Evolutionary conservation across 192 early-diverging fungal genomes (phyloP).

Genomic region (Diversispora epigaea): DNA sequence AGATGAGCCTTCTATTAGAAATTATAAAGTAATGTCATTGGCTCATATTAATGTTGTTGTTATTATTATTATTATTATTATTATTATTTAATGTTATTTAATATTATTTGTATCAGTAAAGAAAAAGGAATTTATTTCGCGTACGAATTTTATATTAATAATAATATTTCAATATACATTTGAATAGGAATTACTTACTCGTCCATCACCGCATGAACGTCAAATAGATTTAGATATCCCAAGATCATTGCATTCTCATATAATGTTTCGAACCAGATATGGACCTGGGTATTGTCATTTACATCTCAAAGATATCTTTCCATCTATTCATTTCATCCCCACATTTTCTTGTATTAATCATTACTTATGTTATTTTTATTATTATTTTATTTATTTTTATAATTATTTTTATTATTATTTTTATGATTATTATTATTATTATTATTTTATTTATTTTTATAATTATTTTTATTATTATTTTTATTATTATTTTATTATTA

Average conservation of each 20-base stretch:
- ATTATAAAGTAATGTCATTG: background rate
- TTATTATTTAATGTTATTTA: background rate
- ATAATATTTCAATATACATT: too few species aligned
- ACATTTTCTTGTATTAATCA: too few species aligned
- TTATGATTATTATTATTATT: background rate
- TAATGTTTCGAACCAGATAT: conserved; percentile 60
- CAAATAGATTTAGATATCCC: conserved; percentile 64
- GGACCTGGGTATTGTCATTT: conserved; percentile 55
- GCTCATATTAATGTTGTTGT: background rate
- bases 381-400: too few species aligned
- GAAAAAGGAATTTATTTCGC: too few species aligned
- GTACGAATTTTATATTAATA: too few species aligned
- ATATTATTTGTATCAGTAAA: background rate
- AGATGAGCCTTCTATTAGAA: conserved; percentile 29
- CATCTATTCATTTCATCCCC: too few species aligned
- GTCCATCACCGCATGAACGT: conserved; percentile 46
- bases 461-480: background rate
- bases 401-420: background rate
- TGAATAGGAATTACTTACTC: conserved; percentile 35
- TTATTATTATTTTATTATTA: background rate
- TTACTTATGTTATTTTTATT: too few species aligned
- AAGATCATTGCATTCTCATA: conserved; percentile 56
- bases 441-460: background rate
- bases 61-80: background rate
- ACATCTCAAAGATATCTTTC: too few species aligned